Evolutionary conservation across 495 filamentous ascomycete genomes (phyloP), one percentile per base, ranked within the genome.

Genomic region (Talaromyces ruber): DNA sequence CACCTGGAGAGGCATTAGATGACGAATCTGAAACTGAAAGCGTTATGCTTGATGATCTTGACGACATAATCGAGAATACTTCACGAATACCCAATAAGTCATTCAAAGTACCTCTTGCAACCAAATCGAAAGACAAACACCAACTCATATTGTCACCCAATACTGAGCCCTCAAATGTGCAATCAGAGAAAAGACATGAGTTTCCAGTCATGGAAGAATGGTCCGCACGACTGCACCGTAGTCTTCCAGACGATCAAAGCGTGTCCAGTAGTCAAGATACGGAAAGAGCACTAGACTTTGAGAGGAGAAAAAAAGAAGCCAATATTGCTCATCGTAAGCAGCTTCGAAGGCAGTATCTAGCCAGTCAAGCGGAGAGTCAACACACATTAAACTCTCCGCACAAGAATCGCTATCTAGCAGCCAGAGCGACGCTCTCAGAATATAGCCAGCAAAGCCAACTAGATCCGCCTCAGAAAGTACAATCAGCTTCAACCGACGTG

Each of bases 281-380:
- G 3, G 74, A 77, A 56, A 65, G 63, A 29, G 76, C 76, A 11
- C 66, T 79, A 14, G 77, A 79, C 22, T 79, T 79, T 50, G 77
- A 79, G 56, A 64, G 57, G 6, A 67, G 76, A n/a, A 78, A 79
- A 64, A 72, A 67, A 63, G 72, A 74, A 21, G 77, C 71, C 14
- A 76, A 74, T 12, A 62, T 68, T 47, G 62, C 60, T 29, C 63
- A 64, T 25, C 73, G 75, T 9, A 58, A 64, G 24, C 68, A 69
- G 9, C 54, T 56, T 6, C 6, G 61, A 50, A 4, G 55, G 61
- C 57, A 37, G 16, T 43, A 16, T 22, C 21, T 47, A 14, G 55
- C 63, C 7, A 60, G 30, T 18, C 61, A 63, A 3, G 56, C 65
- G 5, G 65, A 3, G 12, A 53, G 28, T n/a, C 21, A 57, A 9